Conservation (phyloP, 2,329 filamentous ascomycete genomes). For the Botrytis squamosa region DNA sequence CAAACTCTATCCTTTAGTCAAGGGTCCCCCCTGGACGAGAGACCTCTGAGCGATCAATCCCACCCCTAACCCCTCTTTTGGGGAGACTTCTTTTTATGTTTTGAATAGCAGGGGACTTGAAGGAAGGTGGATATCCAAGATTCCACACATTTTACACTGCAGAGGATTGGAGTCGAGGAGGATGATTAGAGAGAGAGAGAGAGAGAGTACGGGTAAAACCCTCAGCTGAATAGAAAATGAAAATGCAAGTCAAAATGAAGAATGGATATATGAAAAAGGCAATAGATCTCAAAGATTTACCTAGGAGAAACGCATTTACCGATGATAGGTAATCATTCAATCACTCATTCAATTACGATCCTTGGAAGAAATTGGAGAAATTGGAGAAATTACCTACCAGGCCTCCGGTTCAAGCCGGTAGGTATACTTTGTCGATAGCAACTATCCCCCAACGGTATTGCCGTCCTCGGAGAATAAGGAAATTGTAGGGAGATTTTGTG, state of each 20-base stretch:
- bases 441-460: neutral
- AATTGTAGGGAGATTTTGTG: neutral
- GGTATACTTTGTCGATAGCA: neutral
- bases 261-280: neutral
- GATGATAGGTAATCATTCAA: neutral
- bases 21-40: slow-evolving; percentile 17
- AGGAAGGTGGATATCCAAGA: no score
- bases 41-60: slow-evolving; percentile 8
- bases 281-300: neutral
- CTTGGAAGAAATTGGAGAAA: neutral
- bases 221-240: neutral
- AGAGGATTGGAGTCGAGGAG: neutral
- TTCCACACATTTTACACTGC: neutral
- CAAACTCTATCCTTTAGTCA: slow-evolving; percentile 9
- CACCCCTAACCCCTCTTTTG: neutral
- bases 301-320: neutral
- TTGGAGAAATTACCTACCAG: neutral
- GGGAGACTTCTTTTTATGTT: neutral
- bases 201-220: neutral
- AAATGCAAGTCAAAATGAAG: neutral
- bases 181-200: neutral
- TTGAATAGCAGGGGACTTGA: neutral
- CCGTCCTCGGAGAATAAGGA: neutral
- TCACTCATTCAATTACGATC: neutral
- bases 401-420: neutral